Percentiles rank a stretch among this genome's conserved stretches.
Conservation (phyloP, 2,329 filamentous ascomycete species). For the Escovopsis sp. region DNA sequence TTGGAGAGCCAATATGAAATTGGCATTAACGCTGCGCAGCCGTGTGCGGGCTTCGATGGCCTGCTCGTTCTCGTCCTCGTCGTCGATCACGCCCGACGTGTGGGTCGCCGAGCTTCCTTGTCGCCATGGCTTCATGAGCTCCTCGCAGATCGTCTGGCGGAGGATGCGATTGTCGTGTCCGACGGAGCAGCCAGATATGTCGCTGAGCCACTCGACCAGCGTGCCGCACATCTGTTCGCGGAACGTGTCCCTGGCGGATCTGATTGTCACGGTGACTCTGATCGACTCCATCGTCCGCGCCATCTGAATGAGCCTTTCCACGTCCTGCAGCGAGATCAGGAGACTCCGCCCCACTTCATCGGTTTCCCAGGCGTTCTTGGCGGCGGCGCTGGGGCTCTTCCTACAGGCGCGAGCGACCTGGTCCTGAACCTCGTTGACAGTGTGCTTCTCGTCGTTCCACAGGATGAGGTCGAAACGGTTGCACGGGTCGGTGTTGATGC, state of each 20-base stretch:
- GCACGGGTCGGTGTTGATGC: conserved; percentile 28
- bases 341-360: conserved; percentile 80
- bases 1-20: conserved; percentile 23
- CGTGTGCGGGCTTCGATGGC: conserved; percentile 23
- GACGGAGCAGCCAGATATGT: conserved; percentile 81
- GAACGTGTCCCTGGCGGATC: conserved; percentile 88
- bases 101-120: conserved; percentile 75
- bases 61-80: conserved; percentile 34
- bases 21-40: conserved; percentile 20
- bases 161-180: conserved; percentile 68
- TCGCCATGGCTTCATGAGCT: conserved; percentile 77
- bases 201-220: conserved; percentile 88
- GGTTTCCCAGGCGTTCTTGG: conserved; percentile 69
- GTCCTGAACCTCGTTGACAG: conserved; percentile 74
- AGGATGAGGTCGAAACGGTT: conserved; percentile 69
- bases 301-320: conserved; percentile 60
- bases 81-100: conserved; percentile 31
- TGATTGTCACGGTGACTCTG: conserved; percentile 87
- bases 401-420: conserved; percentile 84
- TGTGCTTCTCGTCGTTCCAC: conserved; percentile 99
- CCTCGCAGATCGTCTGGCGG: conserved; percentile 72
- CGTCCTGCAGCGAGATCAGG: conserved; percentile 58
- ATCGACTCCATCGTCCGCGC: conserved; percentile 86
- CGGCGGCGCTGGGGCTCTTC: conserved; percentile 53
- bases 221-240: conserved; percentile 97